Base-by-base conservation (phyloP, 768 basidiomycete genomes). In the Dacryopinax primogenitus region DNA sequence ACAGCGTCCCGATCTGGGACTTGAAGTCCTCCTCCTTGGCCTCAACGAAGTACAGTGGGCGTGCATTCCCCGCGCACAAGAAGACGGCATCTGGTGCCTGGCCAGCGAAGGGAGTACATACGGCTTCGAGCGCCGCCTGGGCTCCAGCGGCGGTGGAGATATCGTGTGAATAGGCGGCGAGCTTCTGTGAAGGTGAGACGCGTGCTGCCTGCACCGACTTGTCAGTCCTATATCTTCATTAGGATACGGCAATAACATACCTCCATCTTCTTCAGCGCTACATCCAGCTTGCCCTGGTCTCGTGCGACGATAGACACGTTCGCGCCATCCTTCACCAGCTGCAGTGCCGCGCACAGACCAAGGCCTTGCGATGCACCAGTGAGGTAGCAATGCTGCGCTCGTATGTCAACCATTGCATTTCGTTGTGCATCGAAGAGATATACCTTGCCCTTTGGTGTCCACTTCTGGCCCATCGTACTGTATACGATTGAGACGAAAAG, bases 1-100 rank as follows among this genome's bases (percentile, higher is more conserved):
- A 87, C 9, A 79, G 78, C 37, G 78, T 77, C 41, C 81, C 77
- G 80, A 86, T 82, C n/a, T 82, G 82, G n/a, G 75, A 66, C 62
- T 76, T 75, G 63, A 94, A 69, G 33, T 85, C 81, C 45, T 78
- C 79, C 65, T 86, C 83, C 0, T 76, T 76, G 78, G 83, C 79
- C 58, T 92, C 90, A 26, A 91, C 75, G 69, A 90, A 86, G 74
- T 86, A 89, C 68, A 81, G 82, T 0, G 93, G 92, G 28, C 78
- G 79, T 0, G 86, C 72, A 39, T 77, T 78, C 13, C 93, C 93
- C 0, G 92, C 92, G 69, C 91, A 92, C 9, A 84, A 74, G 72
- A 94, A 87, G 28, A 90, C 74, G 1, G 86, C 84, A 64, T 93
- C 89, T 1, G 93, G 92, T 1, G 80, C 80, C 34, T 77, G 73